Base-by-base conservation (phyloP, 2,329 filamentous ascomycete species). In the Stachybotrys elegans region DNA sequence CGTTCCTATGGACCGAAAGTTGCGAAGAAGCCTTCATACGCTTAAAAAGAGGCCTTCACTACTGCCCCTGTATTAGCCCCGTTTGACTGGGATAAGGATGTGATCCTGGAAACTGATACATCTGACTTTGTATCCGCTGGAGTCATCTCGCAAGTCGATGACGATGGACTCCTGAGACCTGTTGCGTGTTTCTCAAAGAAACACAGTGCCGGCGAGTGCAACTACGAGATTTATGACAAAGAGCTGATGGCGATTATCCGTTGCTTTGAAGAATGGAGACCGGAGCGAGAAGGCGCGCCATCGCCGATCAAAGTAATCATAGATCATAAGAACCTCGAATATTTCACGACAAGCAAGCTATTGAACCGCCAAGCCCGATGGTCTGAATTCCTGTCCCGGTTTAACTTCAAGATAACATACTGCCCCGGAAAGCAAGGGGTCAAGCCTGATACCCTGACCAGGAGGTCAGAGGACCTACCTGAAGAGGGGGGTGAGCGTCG, bases 181-280 rank as follows among this genome's bases (percentile, higher is more conserved):
- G 38, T 40, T 11, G 38, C 38, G 6, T 40, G 20, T 9, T 16
- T 40, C 13, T 40, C 38, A 20, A 23, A 25, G n/a, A 40, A 40
- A 13, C 27, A 25, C 12, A 20, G 8, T 25, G 22, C 38, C 23
- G 23, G 21, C 8, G 38, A 40, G 21, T 40, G 22, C 22, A 40
- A 40, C 19, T 40, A 40, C 23, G 38, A 40, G 20, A 40, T 40
- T n/a, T 40, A 40, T 22, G 22, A 40, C 22, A 40, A 40, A 19
- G 38, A 40, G 27, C 38, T 40, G 8, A 16, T 40, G 17, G 38
- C 38, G 4, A 40, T 40, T 6, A 12, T 40, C 23, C 38, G 22
- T 16, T 23, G 20, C 22, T 40, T 40, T 9, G 22, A 40, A 29
- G 13, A 20, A n/a, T 40, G 22, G 38, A 23, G 38, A 40, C 20